Percentiles rank a stretch among this genome's conserved stretches.
These are phyloP conservation scores for Holtermanniella nyarrowii DNA, from an alignment of 768 basidiomycete species.

Conservation along the genomic window DNA sequence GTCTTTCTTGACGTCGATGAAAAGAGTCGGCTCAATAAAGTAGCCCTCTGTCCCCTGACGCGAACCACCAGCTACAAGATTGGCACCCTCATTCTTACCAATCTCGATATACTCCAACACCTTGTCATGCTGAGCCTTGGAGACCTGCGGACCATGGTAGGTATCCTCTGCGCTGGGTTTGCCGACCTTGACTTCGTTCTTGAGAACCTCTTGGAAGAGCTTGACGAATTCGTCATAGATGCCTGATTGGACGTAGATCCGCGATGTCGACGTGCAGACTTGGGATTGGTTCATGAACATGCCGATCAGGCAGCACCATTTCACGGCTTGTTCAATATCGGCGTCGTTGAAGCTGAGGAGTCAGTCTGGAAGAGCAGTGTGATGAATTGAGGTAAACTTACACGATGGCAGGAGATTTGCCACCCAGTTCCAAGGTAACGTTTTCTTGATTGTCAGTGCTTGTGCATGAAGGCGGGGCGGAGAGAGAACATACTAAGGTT, in stretches of 20 bases:
- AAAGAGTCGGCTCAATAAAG: conserved; percentile 74
- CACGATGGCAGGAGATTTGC: conserved; percentile 38
- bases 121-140: conserved; percentile 16
- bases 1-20: conserved; percentile 49
- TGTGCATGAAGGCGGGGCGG: neutral
- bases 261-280: neutral
- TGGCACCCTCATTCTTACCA: conserved; percentile 61
- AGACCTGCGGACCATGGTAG: conserved; percentile 11
- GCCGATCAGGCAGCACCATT: conserved; percentile 7
- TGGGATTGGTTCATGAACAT: neutral
- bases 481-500: conserved; percentile 10
- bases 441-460: conserved; percentile 41
- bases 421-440: conserved; percentile 80
- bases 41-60: conserved; percentile 52
- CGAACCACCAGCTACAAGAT: conserved; percentile 52
- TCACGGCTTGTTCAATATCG: conserved; percentile 12
- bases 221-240: conserved; percentile 4
- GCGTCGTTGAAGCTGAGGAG: conserved; percentile 17
- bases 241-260: neutral
- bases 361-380: no score
- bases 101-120: conserved; percentile 63
- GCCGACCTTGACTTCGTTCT: neutral
- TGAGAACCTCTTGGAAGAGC: neutral
- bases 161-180: neutral
- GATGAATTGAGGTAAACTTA: no score